Evolutionary conservation across 345 rosid genomes (phyloP), one percentile per base, ranked within the genome.

Genomic region (Nasturtium officinale): DNA sequence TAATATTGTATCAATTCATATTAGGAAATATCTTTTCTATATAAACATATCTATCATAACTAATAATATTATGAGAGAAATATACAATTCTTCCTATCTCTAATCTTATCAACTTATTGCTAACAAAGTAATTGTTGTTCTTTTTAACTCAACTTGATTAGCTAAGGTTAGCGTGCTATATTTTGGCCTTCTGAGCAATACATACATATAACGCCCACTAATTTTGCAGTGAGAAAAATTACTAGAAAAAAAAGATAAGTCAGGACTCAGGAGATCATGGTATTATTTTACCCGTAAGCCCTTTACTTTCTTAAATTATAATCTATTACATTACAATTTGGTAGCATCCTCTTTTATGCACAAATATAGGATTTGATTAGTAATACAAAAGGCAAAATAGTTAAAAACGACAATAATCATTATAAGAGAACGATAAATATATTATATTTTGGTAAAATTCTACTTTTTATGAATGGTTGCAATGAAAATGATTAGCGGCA

Each of bases 231-330:
- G 64, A 55, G 20, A 56, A 69, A 21, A 50, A n/a, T n/a, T 32
- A 23, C 25, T 23, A 23, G 10, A 54, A 46, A 32, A 73, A 54
- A 29, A 72, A 30, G 26, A 72, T 56, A 63, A 42, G 25, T 15
- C 50, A 33, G 54, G 50, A 42, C 17, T 15, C 50, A 33, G 54
- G 50, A 13, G 51, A 53, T 71, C 68, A 61, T 28, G 61, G 20
- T 50, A 59, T 60, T 48, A 16, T 71, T 9, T 61, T 62, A 23
- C 28, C 58, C 72, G 66, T 45, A 65, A 47, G 9, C 43, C 33
- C 30, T 48, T 55, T 15, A 7, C 30, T 37, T 18, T n/a, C 47
- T 21, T 15, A 6, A 20, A 13, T 29, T 28, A 25, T 11, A 45
- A 57, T 47, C 7, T 29, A 30, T 9, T 56, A 30, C 25, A 23